Conservation (phyloP, 441 rosid species). For the Isatis lusitanica region DNA sequence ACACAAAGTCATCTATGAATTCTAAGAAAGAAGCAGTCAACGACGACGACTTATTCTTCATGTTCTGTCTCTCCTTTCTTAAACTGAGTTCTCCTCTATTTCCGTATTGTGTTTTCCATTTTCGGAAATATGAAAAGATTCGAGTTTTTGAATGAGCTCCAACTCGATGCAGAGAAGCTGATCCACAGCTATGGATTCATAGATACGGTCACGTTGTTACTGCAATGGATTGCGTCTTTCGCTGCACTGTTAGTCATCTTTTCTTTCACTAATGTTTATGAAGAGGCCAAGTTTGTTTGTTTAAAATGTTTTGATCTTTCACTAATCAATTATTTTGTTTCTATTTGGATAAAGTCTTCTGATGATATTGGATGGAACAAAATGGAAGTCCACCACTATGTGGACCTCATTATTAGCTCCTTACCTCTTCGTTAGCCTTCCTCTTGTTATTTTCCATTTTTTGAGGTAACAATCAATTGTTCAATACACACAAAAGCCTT, state of each 20-base stretch:
- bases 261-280: background rate
- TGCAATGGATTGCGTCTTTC: constrained; percentile 13
- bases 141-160: constrained; percentile 2
- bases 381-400: constrained; percentile 19
- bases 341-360: background rate
- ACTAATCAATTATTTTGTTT: background rate
- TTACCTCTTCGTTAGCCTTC: constrained; percentile 17
- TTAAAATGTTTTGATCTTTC: background rate
- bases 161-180: background rate
- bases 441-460: constrained; percentile 7
- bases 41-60: background rate
- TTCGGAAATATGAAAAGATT: background rate
- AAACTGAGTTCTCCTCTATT: background rate
- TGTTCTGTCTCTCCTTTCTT: background rate
- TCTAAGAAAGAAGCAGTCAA: background rate
- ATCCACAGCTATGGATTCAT: background rate
- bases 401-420: constrained; percentile 4
- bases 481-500: background rate
- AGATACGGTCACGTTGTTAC: background rate
- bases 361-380: constrained; percentile 21
- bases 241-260: constrained; percentile 12
- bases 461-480: constrained; percentile 19
- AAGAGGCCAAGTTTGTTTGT: too few relatives aligned
- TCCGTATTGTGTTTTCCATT: background rate
- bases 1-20: background rate